Evolutionary conservation across 2,329 filamentous ascomycete genomes (phyloP).

Genomic region (Fusarium multiceps): DNA sequence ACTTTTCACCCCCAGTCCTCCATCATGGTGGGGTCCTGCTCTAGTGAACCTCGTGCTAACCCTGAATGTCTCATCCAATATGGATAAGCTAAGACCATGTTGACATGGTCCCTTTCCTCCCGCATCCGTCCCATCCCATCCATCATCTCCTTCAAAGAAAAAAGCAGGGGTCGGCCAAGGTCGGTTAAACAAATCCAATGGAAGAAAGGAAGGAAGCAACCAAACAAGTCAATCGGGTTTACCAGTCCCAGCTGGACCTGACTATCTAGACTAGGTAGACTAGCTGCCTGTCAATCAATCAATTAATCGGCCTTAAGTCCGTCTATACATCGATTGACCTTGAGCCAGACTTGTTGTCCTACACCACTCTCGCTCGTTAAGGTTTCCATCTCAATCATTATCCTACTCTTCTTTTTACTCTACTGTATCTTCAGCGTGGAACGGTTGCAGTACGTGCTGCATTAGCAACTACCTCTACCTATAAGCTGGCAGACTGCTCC

Average conservation of each 20-base stretch:
- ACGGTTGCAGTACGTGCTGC: not conserved
- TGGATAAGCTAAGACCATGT: constrained; percentile 25
- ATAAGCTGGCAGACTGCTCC: not conserved
- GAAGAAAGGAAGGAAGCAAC: constrained; percentile 18
- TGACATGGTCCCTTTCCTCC: constrained; percentile 41
- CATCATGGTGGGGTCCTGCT: constrained; percentile 29
- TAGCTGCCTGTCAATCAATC: not conserved
- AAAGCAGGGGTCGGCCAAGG: constrained; percentile 27
- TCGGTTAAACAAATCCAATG: constrained; percentile 40
- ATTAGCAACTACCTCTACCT: not conserved
- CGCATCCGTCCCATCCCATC: constrained; percentile 40
- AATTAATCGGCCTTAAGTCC: not conserved
- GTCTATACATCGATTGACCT: not conserved
- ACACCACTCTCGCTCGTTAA: constrained; percentile 28
- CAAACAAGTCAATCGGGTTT: constrained; percentile 11
- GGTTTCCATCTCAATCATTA: constrained; percentile 3
- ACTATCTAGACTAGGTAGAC: not conserved
- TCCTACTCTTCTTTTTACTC: not conserved
- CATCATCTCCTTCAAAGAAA: not conserved
- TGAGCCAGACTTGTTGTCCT: constrained; percentile 6
- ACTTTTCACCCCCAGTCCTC: constrained; percentile 8
- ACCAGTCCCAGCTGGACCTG: not conserved
- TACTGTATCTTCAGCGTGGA: not conserved
- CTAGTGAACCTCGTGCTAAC: constrained; percentile 42
- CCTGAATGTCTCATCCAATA: constrained; percentile 30